phyloP scores from a whole-genome alignment of 2,329 filamentous ascomycete genomes.

The Harringtonia lauricola region DNA sequence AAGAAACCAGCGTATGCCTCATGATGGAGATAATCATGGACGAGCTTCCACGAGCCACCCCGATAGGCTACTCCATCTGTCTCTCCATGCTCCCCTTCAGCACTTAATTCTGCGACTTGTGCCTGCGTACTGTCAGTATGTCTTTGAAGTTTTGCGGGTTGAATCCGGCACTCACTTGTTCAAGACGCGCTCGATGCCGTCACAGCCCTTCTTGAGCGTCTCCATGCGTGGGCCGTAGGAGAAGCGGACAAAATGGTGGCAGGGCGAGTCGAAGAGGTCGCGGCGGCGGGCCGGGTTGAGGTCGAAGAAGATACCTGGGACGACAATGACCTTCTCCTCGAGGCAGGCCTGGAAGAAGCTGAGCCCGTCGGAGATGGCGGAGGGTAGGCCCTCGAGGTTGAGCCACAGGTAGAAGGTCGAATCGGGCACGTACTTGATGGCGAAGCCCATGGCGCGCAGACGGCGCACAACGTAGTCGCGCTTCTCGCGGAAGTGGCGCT shows the following conservation, averaged over 20 bases:
- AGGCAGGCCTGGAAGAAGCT: slow-evolving; percentile 96
- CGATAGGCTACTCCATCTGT: too few relatives aligned
- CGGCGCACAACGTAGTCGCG: slow-evolving; percentile 80
- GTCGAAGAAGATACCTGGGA: slow-evolving; percentile 97
- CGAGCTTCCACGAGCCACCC: too few relatives aligned
- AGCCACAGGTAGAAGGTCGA: slow-evolving; percentile 88
- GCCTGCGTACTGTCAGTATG: too few relatives aligned
- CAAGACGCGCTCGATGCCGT: slow-evolving; percentile 75
- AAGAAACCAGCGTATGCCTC: too few relatives aligned
- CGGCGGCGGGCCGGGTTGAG: slow-evolving; percentile 81
- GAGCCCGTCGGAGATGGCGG: slow-evolving; percentile 79
- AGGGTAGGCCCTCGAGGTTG: slow-evolving; percentile 57
- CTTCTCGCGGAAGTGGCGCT: slow-evolving; percentile 82
- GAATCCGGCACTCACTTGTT: slow-evolving; percentile 54
- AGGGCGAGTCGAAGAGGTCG: slow-evolving; percentile 88
- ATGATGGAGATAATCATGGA: too few relatives aligned
- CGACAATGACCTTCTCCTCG: slow-evolving; percentile 89
- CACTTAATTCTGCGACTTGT: too few relatives aligned
- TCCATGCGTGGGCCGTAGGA: slow-evolving; percentile 80
- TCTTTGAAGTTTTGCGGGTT: too few relatives aligned
- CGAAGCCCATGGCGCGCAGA: slow-evolving; percentile 77
- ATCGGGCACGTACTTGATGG: slow-evolving; percentile 73
- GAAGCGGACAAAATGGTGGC: slow-evolving; percentile 82
- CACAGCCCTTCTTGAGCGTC: slow-evolving; percentile 63
- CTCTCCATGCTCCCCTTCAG: too few relatives aligned